Conservation (phyloP, 768 basidiomycete genomes). For the Mycena pura region DNA sequence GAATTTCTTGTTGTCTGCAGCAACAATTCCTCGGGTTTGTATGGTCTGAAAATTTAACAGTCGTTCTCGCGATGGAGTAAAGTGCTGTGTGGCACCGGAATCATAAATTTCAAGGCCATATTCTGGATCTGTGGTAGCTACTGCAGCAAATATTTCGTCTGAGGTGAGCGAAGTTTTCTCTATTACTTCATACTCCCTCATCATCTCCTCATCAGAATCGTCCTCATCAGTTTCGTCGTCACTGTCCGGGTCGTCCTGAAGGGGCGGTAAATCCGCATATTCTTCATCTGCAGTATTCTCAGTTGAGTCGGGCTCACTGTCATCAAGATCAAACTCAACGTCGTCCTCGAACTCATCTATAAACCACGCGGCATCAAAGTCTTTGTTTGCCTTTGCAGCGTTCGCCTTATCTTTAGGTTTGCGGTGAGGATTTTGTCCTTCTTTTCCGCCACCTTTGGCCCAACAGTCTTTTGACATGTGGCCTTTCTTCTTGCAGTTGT, state of each 20-base stretch:
- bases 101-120: conserved; percentile 38
- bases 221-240: neutral
- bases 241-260: neutral
- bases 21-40: conserved; percentile 32
- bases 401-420: conserved; percentile 12
- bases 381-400: neutral
- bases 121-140: neutral
- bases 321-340: conserved; percentile 1
- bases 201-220: neutral
- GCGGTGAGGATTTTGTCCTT: conserved; percentile 38
- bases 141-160: neutral
- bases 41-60: conserved; percentile 38
- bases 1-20: conserved; percentile 36
- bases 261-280: neutral
- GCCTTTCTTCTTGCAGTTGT: conserved; percentile 39
- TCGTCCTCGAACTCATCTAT: neutral
- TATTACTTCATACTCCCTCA: neutral
- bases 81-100: conserved; percentile 43
- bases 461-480: conserved; percentile 41
- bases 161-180: neutral
- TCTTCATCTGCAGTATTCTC: neutral
- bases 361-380: neutral
- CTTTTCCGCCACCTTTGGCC: conserved; percentile 45
- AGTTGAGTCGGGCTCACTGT: neutral
- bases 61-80: conserved; percentile 37